Conservation (phyloP, 768 basidiomycete genomes). For the Mrakia gelida region DNA sequence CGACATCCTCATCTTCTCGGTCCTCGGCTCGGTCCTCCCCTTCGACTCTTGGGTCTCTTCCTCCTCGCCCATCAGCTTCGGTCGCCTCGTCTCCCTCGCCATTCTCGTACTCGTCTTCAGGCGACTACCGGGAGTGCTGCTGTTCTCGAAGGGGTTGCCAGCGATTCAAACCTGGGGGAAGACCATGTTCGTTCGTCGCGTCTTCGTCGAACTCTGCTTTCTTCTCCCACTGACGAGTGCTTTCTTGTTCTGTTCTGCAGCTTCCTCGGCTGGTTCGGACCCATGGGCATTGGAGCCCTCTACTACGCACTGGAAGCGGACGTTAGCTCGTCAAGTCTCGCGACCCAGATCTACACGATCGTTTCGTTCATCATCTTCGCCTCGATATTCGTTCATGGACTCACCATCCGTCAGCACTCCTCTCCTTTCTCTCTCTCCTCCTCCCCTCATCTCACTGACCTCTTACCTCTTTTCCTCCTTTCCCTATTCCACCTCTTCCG, state of each 20-base stretch:
- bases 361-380: constrained; percentile 12
- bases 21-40: constrained; percentile 14
- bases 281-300: constrained; percentile 16
- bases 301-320: constrained; percentile 18
- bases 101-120: not conserved
- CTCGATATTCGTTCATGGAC: not conserved
- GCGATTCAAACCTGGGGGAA: not conserved
- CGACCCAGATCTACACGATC: constrained; percentile 1
- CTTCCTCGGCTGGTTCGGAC: constrained; percentile 15
- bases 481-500: no score
- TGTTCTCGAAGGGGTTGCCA: not conserved
- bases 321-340: not conserved
- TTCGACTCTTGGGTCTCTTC: not conserved
- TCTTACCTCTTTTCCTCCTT: not conserved
- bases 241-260: not conserved
- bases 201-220: not conserved
- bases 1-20: constrained; percentile 14
- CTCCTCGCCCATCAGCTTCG: not conserved
- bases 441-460: not conserved
- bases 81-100: not conserved
- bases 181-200: not conserved
- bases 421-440: not conserved
- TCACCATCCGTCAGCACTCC: constrained; percentile 2
- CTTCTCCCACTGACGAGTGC: not conserved
- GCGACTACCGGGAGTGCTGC: not conserved